Conservation (phyloP, 257 asterid genomes). For the Nicotiana obtusifolia region DNA sequence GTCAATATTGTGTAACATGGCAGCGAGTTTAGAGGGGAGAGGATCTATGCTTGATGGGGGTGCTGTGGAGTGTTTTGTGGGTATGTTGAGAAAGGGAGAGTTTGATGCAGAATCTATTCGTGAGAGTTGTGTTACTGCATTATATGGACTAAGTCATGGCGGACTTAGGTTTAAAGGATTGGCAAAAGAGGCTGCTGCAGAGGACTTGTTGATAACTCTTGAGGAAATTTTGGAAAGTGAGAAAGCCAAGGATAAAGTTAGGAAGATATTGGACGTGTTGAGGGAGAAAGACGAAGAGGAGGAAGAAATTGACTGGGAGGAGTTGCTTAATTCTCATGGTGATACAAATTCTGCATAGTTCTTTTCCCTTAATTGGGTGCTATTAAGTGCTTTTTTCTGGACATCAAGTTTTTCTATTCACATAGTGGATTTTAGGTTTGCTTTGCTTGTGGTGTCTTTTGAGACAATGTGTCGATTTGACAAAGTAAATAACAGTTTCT, state of each 20-base stretch:
- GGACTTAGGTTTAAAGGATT: conserved; percentile 83
- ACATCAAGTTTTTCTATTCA: no score
- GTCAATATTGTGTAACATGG: conserved; percentile 53
- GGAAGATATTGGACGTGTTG: conserved; percentile 54
- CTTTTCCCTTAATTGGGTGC: background rate
- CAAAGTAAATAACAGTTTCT: background rate
- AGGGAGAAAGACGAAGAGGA: conserved; percentile 62
- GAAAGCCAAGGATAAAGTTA: conserved; percentile 37
- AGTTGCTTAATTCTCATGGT: conserved; percentile 54
- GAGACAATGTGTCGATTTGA: background rate
- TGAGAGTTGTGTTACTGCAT: conserved; percentile 57
- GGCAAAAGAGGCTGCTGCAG: conserved; percentile 80
- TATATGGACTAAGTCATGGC: conserved; percentile 78
- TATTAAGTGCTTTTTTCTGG: background rate
- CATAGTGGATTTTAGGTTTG: background rate
- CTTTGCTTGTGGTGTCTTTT: background rate
- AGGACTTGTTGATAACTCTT: conserved; percentile 43
- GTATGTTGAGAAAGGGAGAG: conserved; percentile 37
- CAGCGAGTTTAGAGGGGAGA: conserved; percentile 65
- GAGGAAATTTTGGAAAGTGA: conserved; percentile 36
- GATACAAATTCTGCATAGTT: conserved; percentile 9
- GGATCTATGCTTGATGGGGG: conserved; percentile 66
- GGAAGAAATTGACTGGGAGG: conserved; percentile 81
- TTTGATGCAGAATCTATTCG: conserved; percentile 37
- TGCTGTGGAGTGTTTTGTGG: conserved; percentile 52